Evolutionary conservation across 352 stramenopile species (phyloP).

Genomic region (Globisporangium nunn): DNA sequence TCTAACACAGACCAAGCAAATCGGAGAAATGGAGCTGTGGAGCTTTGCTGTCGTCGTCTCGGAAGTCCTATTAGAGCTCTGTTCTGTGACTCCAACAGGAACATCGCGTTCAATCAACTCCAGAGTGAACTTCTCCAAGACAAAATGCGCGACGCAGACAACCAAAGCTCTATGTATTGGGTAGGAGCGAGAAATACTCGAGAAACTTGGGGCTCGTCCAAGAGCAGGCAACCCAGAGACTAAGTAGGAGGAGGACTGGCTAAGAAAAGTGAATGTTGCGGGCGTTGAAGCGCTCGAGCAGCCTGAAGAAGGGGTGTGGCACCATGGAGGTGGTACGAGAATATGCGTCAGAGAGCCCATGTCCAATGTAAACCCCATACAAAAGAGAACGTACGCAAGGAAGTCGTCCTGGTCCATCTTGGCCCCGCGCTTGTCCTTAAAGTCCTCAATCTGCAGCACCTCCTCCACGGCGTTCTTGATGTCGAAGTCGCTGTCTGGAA

Average conservation of each 20-base stretch:
- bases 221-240: too few species aligned
- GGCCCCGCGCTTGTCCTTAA: slow-evolving; percentile 85
- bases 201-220: not conserved
- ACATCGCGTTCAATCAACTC: not conserved
- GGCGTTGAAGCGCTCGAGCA: slow-evolving; percentile 95
- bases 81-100: too few species aligned
- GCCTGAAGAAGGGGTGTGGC: slow-evolving; percentile 18
- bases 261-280: slow-evolving; percentile 96
- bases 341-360: not conserved
- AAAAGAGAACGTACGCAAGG: slow-evolving; percentile 58
- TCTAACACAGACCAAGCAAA: too few species aligned
- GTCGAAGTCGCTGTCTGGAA: slow-evolving; percentile 63
- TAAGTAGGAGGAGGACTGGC: not conserved
- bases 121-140: not conserved
- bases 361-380: too few species aligned
- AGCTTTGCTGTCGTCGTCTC: too few species aligned
- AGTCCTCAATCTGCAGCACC: slow-evolving; percentile 88
- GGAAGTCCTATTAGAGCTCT: too few species aligned
- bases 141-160: not conserved
- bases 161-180: slow-evolving; percentile 1
- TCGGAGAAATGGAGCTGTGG: too few species aligned
- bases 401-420: slow-evolving; percentile 99
- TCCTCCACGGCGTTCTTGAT: slow-evolving; percentile 94
- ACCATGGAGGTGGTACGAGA: not conserved
- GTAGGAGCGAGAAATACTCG: not conserved